Conservation (phyloP, 2,329 filamentous ascomycete species). For the Fusarium buxicola region DNA sequence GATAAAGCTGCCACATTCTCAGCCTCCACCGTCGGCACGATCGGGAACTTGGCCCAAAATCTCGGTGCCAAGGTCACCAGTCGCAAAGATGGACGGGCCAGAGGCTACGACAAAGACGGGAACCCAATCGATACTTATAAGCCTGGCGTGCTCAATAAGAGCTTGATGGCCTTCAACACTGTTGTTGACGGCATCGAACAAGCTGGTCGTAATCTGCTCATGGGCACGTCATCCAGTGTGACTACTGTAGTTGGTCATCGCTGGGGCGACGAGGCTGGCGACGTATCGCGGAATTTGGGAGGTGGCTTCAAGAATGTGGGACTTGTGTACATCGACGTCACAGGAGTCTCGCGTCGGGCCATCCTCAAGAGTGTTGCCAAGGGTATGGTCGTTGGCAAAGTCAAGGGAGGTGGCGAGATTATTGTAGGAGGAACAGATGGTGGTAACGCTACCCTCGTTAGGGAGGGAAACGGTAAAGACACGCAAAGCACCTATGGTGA, state of each 20-base stretch:
- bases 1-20: constrained; percentile 82
- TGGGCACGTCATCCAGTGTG: constrained; percentile 80
- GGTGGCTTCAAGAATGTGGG: constrained; percentile 96
- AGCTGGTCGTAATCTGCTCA: constrained; percentile 81
- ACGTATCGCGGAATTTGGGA: constrained; percentile 79
- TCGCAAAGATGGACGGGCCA: constrained; percentile 63
- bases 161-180: constrained; percentile 94
- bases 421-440: constrained; percentile 75
- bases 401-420: constrained; percentile 78
- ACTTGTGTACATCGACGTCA: constrained; percentile 95
- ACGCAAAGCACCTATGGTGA: constrained; percentile 46
- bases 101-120: constrained; percentile 77
- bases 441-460: constrained; percentile 33
- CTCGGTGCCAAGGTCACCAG: constrained; percentile 77
- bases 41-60: constrained; percentile 88
- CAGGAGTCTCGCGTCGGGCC: constrained; percentile 88
- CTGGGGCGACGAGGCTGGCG: constrained; percentile 87
- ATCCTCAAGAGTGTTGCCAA: constrained; percentile 96
- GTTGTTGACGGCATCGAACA: constrained; percentile 94
- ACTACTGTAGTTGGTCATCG: constrained; percentile 88
- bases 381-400: constrained; percentile 90
- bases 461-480: constrained; percentile 40
- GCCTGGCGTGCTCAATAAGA: constrained; percentile 94
- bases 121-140: constrained; percentile 76
- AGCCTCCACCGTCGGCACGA: constrained; percentile 86